Percentiles rank a stretch among this genome's conserved stretches.
Conservation (phyloP, 192 early-diverging fungal species). For the Coemansia asiatica region DNA sequence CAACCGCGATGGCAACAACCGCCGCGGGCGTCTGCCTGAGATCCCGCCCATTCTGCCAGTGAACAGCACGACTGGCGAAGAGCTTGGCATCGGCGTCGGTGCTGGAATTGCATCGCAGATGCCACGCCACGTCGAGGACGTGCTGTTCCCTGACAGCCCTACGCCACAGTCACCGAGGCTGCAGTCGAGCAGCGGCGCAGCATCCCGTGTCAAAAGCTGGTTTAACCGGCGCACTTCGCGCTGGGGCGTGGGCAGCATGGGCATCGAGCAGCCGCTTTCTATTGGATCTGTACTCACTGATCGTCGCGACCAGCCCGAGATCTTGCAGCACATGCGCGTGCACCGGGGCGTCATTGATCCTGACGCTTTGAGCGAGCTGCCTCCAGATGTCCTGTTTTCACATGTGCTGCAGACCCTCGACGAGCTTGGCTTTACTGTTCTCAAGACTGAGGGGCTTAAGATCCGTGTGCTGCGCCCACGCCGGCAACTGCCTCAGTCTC, state of each 20-base stretch:
- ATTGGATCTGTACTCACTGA: constrained; percentile 39
- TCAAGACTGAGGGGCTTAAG: constrained; percentile 50
- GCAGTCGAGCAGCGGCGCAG: constrained; percentile 47
- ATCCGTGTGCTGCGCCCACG: constrained; percentile 51
- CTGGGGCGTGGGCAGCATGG: constrained; percentile 29
- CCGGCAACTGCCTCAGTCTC: constrained; percentile 14
- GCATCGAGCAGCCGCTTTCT: constrained; percentile 37
- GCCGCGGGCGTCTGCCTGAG: constrained; percentile 44
- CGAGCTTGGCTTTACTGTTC: constrained; percentile 51
- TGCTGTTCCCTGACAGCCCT: constrained; percentile 46
- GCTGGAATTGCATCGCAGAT: constrained; percentile 49
- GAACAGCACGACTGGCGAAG: constrained; percentile 51
- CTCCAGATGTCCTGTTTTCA: constrained; percentile 67
- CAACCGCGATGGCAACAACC: constrained; percentile 15
- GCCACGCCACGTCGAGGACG: constrained; percentile 42
- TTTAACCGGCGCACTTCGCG: constrained; percentile 62
- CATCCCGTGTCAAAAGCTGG: constrained; percentile 76
- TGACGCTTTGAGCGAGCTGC: constrained; percentile 63
- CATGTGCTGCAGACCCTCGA: constrained; percentile 63
- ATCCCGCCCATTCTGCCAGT: constrained; percentile 48
- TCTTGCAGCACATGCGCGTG: constrained; percentile 63
- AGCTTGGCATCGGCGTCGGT: constrained; percentile 55
- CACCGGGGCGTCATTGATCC: constrained; percentile 75
- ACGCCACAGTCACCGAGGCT: constrained; percentile 29
- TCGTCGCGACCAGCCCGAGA: constrained; percentile 44